A percentile compares a stretch with the other conserved stretches of the same genome.
These are phyloP conservation scores for Astrothelium macrocarpum DNA, from an alignment of 495 filamentous ascomycete genomes.

Conservation along the genomic window DNA sequence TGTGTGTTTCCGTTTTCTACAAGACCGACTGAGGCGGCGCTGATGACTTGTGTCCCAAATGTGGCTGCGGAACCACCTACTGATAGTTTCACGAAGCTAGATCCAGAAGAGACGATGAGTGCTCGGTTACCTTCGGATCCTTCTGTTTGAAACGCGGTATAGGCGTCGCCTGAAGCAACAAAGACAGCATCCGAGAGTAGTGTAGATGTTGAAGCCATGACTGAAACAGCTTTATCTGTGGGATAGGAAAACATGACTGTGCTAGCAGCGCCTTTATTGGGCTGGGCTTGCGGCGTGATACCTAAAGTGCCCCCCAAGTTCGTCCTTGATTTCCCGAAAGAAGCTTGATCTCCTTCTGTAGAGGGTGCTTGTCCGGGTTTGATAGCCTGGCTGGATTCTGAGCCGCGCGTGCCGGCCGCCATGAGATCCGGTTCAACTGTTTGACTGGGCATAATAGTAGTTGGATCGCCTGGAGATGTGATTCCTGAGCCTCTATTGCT, in stretches of 20 bases:
- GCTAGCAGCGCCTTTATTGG: not conserved
- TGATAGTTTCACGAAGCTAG: not conserved
- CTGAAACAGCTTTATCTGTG: not conserved
- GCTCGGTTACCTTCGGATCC: not conserved
- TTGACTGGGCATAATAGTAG: not conserved
- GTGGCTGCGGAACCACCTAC: not conserved
- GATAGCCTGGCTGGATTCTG: not conserved
- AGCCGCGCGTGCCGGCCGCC: not conserved
- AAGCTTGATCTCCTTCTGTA: not conserved
- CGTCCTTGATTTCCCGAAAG: not conserved
- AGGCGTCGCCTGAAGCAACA: not conserved
- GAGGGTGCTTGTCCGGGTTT: not conserved
- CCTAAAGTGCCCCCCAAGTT: not conserved
- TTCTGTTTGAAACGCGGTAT: not conserved
- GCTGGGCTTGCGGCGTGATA: not conserved
- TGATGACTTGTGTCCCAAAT: not conserved
- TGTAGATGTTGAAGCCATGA: not conserved
- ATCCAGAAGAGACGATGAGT: not conserved
- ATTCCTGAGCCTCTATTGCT: not conserved
- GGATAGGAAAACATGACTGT: not conserved
- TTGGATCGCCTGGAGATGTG: not conserved
- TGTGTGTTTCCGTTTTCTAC: not conserved
- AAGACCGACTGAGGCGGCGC: not conserved
- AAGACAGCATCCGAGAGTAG: not conserved
- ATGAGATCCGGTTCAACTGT: not conserved